Conservation (phyloP, 78 protist genomes). For the slime mould (Dictyostelium discoideum) region DNA sequence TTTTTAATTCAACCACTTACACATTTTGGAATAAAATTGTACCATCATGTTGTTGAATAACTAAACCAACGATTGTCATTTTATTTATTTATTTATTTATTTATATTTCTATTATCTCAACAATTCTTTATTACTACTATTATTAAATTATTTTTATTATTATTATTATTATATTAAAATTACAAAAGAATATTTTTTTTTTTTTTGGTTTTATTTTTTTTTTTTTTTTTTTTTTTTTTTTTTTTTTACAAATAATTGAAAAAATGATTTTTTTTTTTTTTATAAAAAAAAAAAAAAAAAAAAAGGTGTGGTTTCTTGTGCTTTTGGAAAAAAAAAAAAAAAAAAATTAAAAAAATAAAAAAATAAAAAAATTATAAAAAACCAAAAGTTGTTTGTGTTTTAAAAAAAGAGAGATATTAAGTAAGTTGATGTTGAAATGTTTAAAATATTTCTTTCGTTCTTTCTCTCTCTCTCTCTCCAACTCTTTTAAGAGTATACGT, state of each 20-base stretch:
- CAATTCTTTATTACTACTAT: neutral
- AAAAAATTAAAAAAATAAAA: no score
- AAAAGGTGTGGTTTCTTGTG: neutral
- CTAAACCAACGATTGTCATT: conserved; percentile 65
- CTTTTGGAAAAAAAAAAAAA: neutral
- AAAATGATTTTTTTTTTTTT: neutral
- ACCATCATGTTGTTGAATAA: conserved; percentile 69
- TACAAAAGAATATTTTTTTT: neutral
- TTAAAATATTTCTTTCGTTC: neutral
- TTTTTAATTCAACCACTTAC: neutral
- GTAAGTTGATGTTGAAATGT: neutral
- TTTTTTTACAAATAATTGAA: neutral
- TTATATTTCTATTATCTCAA: neutral
- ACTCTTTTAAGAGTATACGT: neutral
- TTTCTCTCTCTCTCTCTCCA: neutral
- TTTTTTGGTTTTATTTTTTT: no score
- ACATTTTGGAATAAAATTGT: conserved; percentile 47
- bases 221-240: no score
- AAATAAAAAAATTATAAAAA: no score
- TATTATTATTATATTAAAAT: no score
- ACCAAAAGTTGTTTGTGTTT: no score
- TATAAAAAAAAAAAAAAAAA: no score
- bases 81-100: neutral
- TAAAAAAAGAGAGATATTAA: no score
- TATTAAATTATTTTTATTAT: neutral